These are phyloP conservation scores for Phytophthora quininea DNA, from an alignment of 352 stramenopile species.

Conservation along the genomic window DNA sequence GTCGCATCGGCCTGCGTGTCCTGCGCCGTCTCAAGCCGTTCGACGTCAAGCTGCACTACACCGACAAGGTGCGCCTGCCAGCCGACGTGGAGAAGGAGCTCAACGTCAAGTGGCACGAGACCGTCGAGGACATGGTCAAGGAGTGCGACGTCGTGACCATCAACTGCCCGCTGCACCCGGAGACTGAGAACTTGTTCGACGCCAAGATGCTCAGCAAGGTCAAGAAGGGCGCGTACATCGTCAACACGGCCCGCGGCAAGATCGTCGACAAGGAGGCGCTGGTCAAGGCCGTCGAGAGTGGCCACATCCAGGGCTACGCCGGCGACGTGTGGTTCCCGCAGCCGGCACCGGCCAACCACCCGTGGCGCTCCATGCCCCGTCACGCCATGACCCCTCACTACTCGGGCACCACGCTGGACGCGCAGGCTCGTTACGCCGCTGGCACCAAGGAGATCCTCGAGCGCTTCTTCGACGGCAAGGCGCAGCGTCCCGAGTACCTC, in stretches of 20 bases:
- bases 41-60: constrained; percentile 59
- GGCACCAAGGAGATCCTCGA: constrained; percentile 53
- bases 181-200: constrained; percentile 75
- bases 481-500: constrained; percentile 46
- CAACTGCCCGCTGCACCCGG: constrained; percentile 68
- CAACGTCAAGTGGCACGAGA: constrained; percentile 40
- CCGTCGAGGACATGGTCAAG: constrained; percentile 47
- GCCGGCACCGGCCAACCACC: constrained; percentile 67
- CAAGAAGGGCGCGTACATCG: constrained; percentile 68
- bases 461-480: constrained; percentile 45
- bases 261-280: constrained; percentile 75
- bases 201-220: constrained; percentile 64
- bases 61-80: constrained; percentile 46
- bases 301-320: constrained; percentile 42
- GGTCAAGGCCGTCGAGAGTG: constrained; percentile 34
- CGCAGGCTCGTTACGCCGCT: constrained; percentile 41
- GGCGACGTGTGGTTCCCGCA: constrained; percentile 86
- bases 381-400: constrained; percentile 62
- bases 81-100: constrained; percentile 50
- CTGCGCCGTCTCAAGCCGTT: constrained; percentile 46
- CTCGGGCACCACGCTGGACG: constrained; percentile 46
- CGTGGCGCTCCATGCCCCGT: constrained; percentile 41
- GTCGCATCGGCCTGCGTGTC: constrained; percentile 46
- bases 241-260: constrained; percentile 86
- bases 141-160: constrained; percentile 81